Conservation (phyloP, 225 moss, liverwort and hornwort species). For the Marchantia polymorpha region DNA sequence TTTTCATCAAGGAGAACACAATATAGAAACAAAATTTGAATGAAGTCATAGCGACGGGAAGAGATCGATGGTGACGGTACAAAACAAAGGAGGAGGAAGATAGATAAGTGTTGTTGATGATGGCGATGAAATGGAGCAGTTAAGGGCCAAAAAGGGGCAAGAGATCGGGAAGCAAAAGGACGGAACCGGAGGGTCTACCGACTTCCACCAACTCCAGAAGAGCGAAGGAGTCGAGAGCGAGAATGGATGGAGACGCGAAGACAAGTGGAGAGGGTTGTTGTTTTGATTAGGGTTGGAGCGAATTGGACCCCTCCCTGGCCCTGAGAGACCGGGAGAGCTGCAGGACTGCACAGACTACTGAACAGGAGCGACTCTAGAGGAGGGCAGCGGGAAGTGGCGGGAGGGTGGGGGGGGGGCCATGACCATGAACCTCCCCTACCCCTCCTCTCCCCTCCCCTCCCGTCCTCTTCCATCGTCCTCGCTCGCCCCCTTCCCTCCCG, state of each 20-base stretch:
- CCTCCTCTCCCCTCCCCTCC: not conserved
- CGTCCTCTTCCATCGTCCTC: not conserved
- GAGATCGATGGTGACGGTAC: too few relatives aligned
- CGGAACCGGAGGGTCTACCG: too few relatives aligned
- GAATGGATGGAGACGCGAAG: not conserved
- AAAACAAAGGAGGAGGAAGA: too few relatives aligned
- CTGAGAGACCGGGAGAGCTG: not conserved
- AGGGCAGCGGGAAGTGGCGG: not conserved
- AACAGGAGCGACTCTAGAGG: not conserved
- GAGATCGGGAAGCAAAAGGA: too few relatives aligned
- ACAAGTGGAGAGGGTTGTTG: not conserved
- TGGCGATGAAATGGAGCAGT: too few relatives aligned
- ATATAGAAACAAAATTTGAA: too few relatives aligned
- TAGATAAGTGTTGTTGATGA: too few relatives aligned
- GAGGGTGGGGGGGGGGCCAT: not conserved
- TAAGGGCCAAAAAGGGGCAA: too few relatives aligned
- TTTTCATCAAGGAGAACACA: too few relatives aligned
- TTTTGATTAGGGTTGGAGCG: slow-evolving; percentile 1
- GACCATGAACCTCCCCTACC: not conserved
- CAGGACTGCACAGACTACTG: not conserved
- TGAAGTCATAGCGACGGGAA: too few relatives aligned
- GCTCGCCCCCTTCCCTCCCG: not conserved
- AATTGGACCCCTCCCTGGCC: not conserved
- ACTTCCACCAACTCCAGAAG: too few relatives aligned
- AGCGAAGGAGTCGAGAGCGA: not conserved